Conservation (phyloP, 495 filamentous ascomycete genomes). For the Penicilliopsis zonata region DNA sequence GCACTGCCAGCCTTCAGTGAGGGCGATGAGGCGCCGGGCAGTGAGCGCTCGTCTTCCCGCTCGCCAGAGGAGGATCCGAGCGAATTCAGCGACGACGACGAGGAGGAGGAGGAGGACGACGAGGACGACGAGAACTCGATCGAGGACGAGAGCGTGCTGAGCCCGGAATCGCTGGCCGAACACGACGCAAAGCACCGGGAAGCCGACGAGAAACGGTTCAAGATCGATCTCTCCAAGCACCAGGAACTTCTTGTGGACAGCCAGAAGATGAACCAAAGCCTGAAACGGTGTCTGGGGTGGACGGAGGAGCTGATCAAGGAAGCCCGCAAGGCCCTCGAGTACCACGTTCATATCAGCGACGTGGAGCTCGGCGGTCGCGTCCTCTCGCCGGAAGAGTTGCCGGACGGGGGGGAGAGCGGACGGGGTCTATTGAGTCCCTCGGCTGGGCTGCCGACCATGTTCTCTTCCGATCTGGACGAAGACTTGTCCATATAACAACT, state of each 20-base stretch:
- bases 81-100: slow-evolving; percentile 36
- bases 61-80: slow-evolving; percentile 31
- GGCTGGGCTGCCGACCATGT: slow-evolving; percentile 6
- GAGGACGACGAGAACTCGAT: slow-evolving; percentile 37
- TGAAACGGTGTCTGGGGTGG: slow-evolving; percentile 76
- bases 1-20: slow-evolving; percentile 25
- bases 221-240: slow-evolving; percentile 77
- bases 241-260: slow-evolving; percentile 77
- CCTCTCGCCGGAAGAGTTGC: slow-evolving; percentile 52
- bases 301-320: slow-evolving; percentile 85
- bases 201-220: slow-evolving; percentile 63
- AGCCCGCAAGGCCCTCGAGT: slow-evolving; percentile 74
- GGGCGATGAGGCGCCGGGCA: slow-evolving; percentile 20
- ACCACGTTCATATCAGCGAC: slow-evolving; percentile 62
- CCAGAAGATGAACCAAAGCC: slow-evolving; percentile 85
- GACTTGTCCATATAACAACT: slow-evolving; percentile 2
- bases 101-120: slow-evolving; percentile 27
- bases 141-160: slow-evolving; percentile 18
- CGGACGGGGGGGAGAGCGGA: slow-evolving; percentile 34
- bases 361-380: slow-evolving; percentile 76
- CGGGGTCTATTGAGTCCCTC: slow-evolving; percentile 24
- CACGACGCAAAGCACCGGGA: slow-evolving; percentile 30
- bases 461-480: neutral
- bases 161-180: slow-evolving; percentile 23
- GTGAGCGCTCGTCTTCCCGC: slow-evolving; percentile 19